These are phyloP conservation scores for Hymenoscyphus fructigenus DNA, from an alignment of 2,329 filamentous ascomycete species.

Conservation along the genomic window DNA sequence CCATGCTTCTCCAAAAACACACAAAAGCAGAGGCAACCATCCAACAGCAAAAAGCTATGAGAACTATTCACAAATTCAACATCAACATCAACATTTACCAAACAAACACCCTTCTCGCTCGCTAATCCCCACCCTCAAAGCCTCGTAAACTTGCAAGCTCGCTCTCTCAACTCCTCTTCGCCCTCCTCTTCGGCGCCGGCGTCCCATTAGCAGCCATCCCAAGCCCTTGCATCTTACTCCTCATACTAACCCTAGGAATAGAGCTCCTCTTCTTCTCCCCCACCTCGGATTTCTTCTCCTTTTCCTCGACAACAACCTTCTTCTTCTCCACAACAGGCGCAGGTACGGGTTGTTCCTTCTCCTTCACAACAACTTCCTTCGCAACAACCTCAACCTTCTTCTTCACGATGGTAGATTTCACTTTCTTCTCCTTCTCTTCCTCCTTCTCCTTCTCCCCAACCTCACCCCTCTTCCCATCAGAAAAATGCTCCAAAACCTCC, in stretches of 20 bases:
- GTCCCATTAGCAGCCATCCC: conserved; percentile 36
- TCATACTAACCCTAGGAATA: conserved; percentile 29
- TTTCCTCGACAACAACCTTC: conserved; percentile 9
- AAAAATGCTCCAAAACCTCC: conserved; percentile 34
- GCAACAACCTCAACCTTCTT: conserved; percentile 12
- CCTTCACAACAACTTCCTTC: conserved; percentile 19
- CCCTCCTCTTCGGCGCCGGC: conserved; percentile 33
- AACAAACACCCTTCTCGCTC: too few species aligned
- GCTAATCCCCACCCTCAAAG: too few species aligned
- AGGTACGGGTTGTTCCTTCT: conserved; percentile 21
- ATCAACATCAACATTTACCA: conserved; percentile 7
- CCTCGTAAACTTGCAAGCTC: too few species aligned
- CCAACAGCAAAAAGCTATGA: neutral
- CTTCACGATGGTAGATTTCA: conserved; percentile 2
- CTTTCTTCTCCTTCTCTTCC: conserved; percentile 17
- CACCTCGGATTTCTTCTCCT: conserved; percentile 13
- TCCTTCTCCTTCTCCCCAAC: conserved; percentile 26
- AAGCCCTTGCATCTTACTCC: conserved; percentile 32
- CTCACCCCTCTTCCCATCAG: conserved; percentile 28
- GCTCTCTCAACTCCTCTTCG: conserved; percentile 8
- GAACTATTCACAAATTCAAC: neutral
- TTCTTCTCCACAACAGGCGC: conserved; percentile 22
- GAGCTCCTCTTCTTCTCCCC: conserved; percentile 25
- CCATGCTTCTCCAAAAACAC: neutral
- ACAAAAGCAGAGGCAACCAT: neutral